Conservation (phyloP, 495 filamentous ascomycete genomes). For the Penicillium desertorum region DNA sequence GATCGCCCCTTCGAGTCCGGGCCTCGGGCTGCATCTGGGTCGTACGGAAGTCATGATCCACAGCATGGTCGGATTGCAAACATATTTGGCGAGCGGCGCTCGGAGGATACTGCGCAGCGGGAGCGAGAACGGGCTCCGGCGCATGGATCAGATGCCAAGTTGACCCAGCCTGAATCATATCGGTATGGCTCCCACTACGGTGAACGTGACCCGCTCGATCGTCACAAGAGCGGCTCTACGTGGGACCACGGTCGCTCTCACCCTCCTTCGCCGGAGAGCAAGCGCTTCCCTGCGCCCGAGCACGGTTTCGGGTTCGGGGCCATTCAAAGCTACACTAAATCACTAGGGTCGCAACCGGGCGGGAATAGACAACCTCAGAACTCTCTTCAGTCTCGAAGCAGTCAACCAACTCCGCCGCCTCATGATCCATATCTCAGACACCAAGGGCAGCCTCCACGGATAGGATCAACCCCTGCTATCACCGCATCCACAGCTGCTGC, state of each 20-base stretch:
- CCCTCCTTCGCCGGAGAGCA: slow-evolving; percentile 43
- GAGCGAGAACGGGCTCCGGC: slow-evolving; percentile 37
- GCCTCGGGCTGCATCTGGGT: slow-evolving; percentile 20
- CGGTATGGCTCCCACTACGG: slow-evolving; percentile 38
- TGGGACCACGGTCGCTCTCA: slow-evolving; percentile 46
- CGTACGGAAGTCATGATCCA: slow-evolving; percentile 35
- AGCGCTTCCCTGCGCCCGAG: slow-evolving; percentile 40
- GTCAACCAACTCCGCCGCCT: slow-evolving; percentile 37
- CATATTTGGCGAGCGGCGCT: slow-evolving; percentile 45
- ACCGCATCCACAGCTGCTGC: slow-evolving; percentile 23
- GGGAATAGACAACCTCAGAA: slow-evolving; percentile 33
- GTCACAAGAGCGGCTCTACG: slow-evolving; percentile 28
- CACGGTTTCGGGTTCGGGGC: slow-evolving; percentile 46
- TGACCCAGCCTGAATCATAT: slow-evolving; percentile 16
- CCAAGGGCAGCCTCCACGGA: slow-evolving; percentile 34
- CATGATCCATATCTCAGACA: slow-evolving; percentile 37
- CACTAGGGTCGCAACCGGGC: slow-evolving; percentile 44
- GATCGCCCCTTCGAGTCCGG: slow-evolving; percentile 34
- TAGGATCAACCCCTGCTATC: slow-evolving; percentile 24
- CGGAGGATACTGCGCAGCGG: slow-evolving; percentile 43
- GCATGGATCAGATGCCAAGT: slow-evolving; percentile 38
- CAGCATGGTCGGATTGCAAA: slow-evolving; percentile 35
- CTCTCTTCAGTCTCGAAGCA: slow-evolving; percentile 39
- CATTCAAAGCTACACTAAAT: slow-evolving; percentile 51
- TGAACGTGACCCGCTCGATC: slow-evolving; percentile 35